Evolutionary conservation across 2,329 filamentous ascomycete species (phyloP).

Genomic region (Aphanocladium album): DNA sequence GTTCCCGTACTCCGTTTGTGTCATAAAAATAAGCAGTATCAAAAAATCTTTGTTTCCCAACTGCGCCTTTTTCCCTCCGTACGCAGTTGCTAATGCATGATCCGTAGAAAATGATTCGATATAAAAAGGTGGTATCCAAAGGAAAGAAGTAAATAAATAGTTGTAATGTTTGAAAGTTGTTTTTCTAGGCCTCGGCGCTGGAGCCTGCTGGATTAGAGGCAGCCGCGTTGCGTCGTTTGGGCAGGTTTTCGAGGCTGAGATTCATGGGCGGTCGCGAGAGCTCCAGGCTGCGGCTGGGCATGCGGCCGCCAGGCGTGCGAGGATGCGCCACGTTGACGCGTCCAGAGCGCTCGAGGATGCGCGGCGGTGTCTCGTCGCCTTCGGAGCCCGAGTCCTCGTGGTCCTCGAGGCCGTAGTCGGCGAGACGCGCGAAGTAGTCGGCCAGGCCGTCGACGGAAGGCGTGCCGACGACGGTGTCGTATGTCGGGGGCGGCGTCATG

Average conservation of each 20-base stretch:
- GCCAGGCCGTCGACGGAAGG: conserved; percentile 65
- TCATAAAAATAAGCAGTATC: neutral
- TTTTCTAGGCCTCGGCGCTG: neutral
- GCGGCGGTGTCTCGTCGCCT: conserved; percentile 37
- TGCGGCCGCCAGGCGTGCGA: conserved; percentile 47
- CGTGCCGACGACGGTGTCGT: conserved; percentile 71
- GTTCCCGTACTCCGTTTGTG: neutral
- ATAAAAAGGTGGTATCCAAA: neutral
- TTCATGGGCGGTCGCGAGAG: conserved; percentile 35
- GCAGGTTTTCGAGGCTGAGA: conserved; percentile 9
- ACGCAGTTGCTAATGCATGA: neutral
- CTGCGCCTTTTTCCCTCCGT: neutral
- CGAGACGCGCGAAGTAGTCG: conserved; percentile 81
- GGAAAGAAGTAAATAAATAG: neutral
- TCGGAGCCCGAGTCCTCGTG: conserved; percentile 38
- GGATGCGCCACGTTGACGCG: conserved; percentile 56
- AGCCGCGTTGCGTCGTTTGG: neutral
- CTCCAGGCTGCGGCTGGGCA: conserved; percentile 54
- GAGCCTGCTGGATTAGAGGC: too few relatives aligned
- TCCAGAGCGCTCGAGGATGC: conserved; percentile 46
- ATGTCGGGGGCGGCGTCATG: conserved; percentile 78
- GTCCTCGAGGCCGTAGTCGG: conserved; percentile 57
- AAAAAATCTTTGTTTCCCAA: neutral
- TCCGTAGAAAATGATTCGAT: neutral
- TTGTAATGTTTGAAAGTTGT: neutral